Percentiles rank a stretch among this genome's conserved stretches.
Conservation (phyloP, 1,284 basidiomycete genomes). For the Coriolopsis trogii region DNA sequence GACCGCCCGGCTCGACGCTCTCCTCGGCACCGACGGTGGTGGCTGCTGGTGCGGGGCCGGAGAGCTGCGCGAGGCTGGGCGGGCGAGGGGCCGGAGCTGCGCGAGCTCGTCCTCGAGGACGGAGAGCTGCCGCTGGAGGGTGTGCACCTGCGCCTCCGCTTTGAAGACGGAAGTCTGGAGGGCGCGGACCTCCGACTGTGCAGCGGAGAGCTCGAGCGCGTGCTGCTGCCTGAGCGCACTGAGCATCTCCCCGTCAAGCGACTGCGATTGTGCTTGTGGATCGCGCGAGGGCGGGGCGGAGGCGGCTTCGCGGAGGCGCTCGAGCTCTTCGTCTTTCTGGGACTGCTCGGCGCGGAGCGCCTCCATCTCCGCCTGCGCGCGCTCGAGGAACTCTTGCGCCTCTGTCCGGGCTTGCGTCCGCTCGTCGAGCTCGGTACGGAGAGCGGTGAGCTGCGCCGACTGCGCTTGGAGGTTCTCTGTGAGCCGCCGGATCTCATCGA, state of each 20-base stretch:
- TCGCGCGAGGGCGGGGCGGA: slow-evolving; percentile 37
- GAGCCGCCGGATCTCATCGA: slow-evolving; percentile 58
- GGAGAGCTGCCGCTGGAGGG: slow-evolving; percentile 69
- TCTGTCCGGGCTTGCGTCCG: slow-evolving; percentile 55
- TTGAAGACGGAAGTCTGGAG: slow-evolving; percentile 76
- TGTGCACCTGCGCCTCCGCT: slow-evolving; percentile 69
- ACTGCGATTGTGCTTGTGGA: slow-evolving; percentile 31
- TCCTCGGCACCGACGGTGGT: slow-evolving; percentile 35
- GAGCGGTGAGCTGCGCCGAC: slow-evolving; percentile 50
- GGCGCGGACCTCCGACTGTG: slow-evolving; percentile 75
- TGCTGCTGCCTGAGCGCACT: slow-evolving; percentile 71
- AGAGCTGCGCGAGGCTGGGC: slow-evolving; percentile 42
- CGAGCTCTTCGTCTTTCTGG: slow-evolving; percentile 66
- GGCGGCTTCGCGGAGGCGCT: slow-evolving; percentile 49
- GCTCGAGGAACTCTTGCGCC: slow-evolving; percentile 60
- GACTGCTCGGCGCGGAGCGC: slow-evolving; percentile 57
- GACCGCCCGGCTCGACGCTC: slow-evolving; percentile 54
- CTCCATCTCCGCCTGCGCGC: slow-evolving; percentile 70
- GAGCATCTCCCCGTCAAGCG: slow-evolving; percentile 72
- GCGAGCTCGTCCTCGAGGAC: slow-evolving; percentile 65
- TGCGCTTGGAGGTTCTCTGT: slow-evolving; percentile 45
- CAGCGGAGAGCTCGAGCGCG: slow-evolving; percentile 75
- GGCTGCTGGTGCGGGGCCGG: slow-evolving; percentile 36
- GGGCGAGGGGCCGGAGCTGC: slow-evolving; percentile 44
- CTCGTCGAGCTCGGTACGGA: slow-evolving; percentile 55